Base-by-base conservation (phyloP, 164 flowering plant genomes). In the Vitis cinerea region DNA sequence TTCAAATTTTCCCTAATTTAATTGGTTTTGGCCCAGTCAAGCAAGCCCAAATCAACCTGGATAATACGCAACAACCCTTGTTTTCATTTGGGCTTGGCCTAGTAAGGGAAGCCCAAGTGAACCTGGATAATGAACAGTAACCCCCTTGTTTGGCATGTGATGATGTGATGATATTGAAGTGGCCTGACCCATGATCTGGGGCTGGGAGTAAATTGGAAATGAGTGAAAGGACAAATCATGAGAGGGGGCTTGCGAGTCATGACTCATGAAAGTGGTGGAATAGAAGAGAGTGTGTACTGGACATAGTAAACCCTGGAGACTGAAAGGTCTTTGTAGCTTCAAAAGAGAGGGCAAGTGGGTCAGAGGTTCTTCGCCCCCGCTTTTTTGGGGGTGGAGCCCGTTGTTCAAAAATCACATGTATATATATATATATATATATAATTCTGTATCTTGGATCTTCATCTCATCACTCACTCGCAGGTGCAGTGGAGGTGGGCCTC, bases 401-500 rank as follows among this genome's bases (percentile, higher is more conserved):
- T 23, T 23, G 27, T 23, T 23, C 27, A 23, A 23, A 23, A 23
- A 23, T 23, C 27, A 23, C 27, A 1, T 23, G 27, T 23, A 23
- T 23, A 23, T 23, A 23, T 23, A 23, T 23, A 23, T 23, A 23
- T 23, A 23, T 23, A 23, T 23, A 23, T 23, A 23, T 23, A 23
- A 23, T 23, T 23, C 27, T 23, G 27, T 23, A 23, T 23, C 27
- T 9, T 10, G 19, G 27, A 14, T 19, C 59, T 17, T 23, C 9
- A 14, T 57, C 59, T 37, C 44, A 37, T 19, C 29, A 9, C 23
- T 57, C 59, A 13, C 56, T 16, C 29, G 4, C 56, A 13, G 56
- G 56, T 53, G n/a, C 7, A 53, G 56, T 13, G n/a, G 56, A 53
- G n/a, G 56, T 53, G 56, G 56, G n/a, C 56, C 56, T 53, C n/a